These are phyloP conservation scores for Saururus chinensis DNA, from an alignment of 164 flowering plant genomes.

Conservation along the genomic window DNA sequence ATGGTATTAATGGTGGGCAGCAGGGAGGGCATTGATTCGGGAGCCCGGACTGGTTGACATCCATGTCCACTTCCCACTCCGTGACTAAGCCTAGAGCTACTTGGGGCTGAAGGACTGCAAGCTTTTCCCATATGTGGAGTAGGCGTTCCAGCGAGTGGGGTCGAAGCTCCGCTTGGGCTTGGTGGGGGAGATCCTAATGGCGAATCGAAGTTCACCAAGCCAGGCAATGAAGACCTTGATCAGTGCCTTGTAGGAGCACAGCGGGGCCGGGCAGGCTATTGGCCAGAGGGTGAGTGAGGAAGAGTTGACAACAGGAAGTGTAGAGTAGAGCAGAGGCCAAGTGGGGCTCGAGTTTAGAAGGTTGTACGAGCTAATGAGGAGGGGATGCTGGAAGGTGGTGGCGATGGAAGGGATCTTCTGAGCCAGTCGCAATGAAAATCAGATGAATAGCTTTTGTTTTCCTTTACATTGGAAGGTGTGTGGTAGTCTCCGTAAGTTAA, in stretches of 20 bases:
- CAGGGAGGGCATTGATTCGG: conserved; percentile 41
- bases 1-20: conserved; percentile 69
- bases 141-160: conserved; percentile 53
- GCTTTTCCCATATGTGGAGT: conserved; percentile 72
- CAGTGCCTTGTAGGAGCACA: conserved; percentile 37
- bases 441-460: no score
- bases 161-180: conserved; percentile 60
- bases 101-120: conserved; percentile 79
- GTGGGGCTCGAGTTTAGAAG: conserved; percentile 46
- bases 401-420: no score
- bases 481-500: no score
- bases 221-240: conserved; percentile 73
- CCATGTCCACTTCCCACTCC: conserved; percentile 59
- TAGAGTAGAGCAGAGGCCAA: conserved; percentile 13
- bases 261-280: conserved; percentile 7
- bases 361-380: conserved; percentile 44
- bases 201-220: conserved; percentile 61
- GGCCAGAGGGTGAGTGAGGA: conserved; percentile 1
- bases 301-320: conserved; percentile 12
- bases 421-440: no score
- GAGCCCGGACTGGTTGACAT: conserved; percentile 79
- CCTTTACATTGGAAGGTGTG: no score
- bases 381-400: conserved; percentile 1
- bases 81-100: conserved; percentile 67
- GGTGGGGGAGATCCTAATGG: conserved; percentile 73